Evolutionary conservation across 331 rosid genomes (phyloP), one percentile per base, ranked within the genome.

Genomic region (Malus hybrid): DNA sequence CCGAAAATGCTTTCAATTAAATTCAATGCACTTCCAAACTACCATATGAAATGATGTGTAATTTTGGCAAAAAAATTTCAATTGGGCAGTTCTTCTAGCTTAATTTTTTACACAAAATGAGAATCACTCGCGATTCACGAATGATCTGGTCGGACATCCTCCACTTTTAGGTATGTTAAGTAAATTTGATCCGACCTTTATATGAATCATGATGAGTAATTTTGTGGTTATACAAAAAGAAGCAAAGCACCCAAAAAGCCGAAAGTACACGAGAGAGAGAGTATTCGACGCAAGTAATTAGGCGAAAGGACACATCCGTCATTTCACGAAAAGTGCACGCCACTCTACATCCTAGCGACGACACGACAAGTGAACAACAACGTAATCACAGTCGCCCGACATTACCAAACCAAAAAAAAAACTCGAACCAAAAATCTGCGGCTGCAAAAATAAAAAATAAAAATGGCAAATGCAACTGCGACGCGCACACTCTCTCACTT

Each of bases 381-480:
- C 50, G 76, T 39, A 54, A 80, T 78, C 69, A 59, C 73, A n/a
- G 28, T 29, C 46, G 44, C 77, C 18, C 16, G 52, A 69, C 66
- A 69, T 54, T 0, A 18, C n/a, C 28, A 18, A 52, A 70, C 5
- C 1, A 3, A 1, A 5, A 39, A 44, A 67, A 28, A 11, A 28
- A 32, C 27, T 33, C 3, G 34, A 50, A 48, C 14, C 46, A 12
- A 48, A 46, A 62, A 32, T n/a, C 42, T 6, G 6, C 15, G 1
- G 2, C 1, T 6, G 18, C 18, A 15, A 15, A 1, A 3, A 16
- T 44, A 5, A 19, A 50, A 22, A 36, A 76, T 2, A 8, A 34
- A 28, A n/a, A 24, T 24, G 12, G 1, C 12, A 48, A 68, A 73
- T 39, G 14, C 18, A 3, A 56, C 20, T 3, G 16, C 18, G 44